A percentile compares a stretch with the other conserved stretches of the same genome.
phyloP scores from a whole-genome alignment of 257 asterid genomes.

The Handroanthus guayacan region DNA sequence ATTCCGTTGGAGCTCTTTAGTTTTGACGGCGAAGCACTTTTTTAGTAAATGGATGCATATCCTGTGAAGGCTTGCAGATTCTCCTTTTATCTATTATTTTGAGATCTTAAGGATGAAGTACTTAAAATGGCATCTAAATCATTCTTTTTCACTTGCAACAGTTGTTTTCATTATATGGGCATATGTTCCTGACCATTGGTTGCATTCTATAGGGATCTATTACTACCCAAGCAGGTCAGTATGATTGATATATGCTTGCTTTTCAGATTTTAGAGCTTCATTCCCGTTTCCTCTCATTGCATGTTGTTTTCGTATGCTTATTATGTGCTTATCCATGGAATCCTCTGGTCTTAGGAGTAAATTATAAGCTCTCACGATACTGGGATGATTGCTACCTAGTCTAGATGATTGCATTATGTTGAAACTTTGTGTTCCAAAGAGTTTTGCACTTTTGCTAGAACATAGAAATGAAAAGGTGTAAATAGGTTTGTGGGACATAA shows the following conservation, averaged over 20 bases:
- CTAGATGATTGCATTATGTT: background rate
- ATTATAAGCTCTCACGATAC: background rate
- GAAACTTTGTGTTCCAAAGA: conserved; percentile 6
- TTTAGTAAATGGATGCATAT: background rate
- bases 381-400: conserved; percentile 3
- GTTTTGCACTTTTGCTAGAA: background rate
- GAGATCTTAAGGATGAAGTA: conserved; percentile 14
- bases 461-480: background rate
- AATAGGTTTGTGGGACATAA: too few relatives aligned
- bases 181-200: conserved; percentile 72
- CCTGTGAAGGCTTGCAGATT: background rate
- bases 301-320: background rate
- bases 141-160: conserved; percentile 38
- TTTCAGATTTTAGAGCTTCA: conserved; percentile 3
- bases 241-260: conserved; percentile 30
- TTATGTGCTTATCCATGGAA: background rate
- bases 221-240: conserved; percentile 83
- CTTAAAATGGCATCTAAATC: conserved; percentile 35
- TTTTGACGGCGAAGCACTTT: background rate
- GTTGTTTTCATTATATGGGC: conserved; percentile 76
- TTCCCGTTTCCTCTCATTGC: conserved; percentile 17
- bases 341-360: background rate
- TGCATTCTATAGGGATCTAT: conserved; percentile 73
- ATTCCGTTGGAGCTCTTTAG: conserved; percentile 1
- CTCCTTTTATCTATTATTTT: background rate